Conservation (phyloP, 2,329 filamentous ascomycete species). For the Colletotrichum viniferum region DNA sequence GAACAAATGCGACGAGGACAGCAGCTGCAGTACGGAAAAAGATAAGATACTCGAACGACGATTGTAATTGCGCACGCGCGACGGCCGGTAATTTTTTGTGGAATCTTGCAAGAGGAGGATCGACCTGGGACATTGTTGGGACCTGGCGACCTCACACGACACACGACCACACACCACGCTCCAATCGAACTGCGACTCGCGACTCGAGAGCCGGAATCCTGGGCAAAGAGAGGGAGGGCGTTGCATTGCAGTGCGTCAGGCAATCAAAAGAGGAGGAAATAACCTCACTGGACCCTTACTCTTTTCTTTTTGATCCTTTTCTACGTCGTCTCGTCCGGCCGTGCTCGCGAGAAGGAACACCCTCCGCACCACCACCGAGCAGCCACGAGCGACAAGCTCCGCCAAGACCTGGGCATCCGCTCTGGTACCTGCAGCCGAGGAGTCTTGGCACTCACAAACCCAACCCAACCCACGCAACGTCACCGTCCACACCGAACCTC, state of each 20-base stretch:
- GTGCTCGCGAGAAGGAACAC: not conserved
- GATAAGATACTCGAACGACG: not conserved
- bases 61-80: not conserved
- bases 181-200: not conserved
- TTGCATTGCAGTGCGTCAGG: not conserved
- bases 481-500: not conserved
- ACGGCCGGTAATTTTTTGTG: not conserved
- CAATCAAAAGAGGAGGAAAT: not conserved
- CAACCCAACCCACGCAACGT: not conserved
- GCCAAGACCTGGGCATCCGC: constrained; percentile 16
- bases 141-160: not conserved
- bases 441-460: constrained; percentile 13
- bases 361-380: not conserved
- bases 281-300: not conserved
- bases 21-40: not conserved
- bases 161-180: not conserved
- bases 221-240: not conserved
- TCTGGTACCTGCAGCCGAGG: constrained; percentile 13
- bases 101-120: constrained; percentile 18
- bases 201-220: not conserved
- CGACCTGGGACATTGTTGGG: not conserved
- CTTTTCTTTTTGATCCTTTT: not conserved
- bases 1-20: not conserved
- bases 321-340: not conserved
- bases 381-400: constrained; percentile 10